Evolutionary conservation across 139 green algal species (phyloP), one percentile per base, ranked within the genome.

Genomic region (Edaphochlamys debaryana): DNA sequence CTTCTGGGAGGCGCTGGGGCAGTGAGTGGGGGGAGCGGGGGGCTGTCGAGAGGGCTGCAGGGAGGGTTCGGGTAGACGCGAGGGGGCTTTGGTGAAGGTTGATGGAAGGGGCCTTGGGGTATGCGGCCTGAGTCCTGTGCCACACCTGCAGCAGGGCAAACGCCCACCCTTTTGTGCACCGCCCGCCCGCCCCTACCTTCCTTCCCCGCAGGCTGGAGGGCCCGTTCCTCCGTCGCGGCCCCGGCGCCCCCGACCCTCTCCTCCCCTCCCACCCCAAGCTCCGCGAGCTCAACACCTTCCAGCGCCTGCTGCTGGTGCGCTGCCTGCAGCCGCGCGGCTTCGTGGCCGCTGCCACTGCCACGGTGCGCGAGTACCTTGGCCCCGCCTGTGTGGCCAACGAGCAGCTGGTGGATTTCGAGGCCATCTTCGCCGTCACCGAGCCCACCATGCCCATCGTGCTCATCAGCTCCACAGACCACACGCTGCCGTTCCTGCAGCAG

Each of bases 241-340:
- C n/a, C 36, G 22, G 2, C 20, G 37, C 32, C 3, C 54, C 54
- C 38, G 73, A 80, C 73, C 73, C 56, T 11, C 58, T 82, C 20
- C 41, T 48, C 23, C 75, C 75, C 3, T 30, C 75, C n/a, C 75
- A 82, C 50, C n/a, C 52, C 1, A 36, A 62, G 32, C 20, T 90
- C 3, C 27, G 36, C 25, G 69, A 85, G 62, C 79, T 90, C 52
- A 87, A 76, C 36, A 76, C 67, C 48, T 87, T 90, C 68, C 86
- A 90, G 75, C 60, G 76, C 48, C 80, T 90, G 67, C 79, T 90
- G 42, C 42, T 90, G 20, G 76, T 90, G 30, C 56, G 86, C n/a
- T 90, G 86, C 76, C 69, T 87, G n/a, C 80, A 87, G 69, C 86
- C 86, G 9, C 58, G 56, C 40, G 86, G 80, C 45, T 87, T 90